Base-by-base conservation (phyloP, 2,329 filamentous ascomycete genomes). In the Ceratocystiopsis minuta region DNA sequence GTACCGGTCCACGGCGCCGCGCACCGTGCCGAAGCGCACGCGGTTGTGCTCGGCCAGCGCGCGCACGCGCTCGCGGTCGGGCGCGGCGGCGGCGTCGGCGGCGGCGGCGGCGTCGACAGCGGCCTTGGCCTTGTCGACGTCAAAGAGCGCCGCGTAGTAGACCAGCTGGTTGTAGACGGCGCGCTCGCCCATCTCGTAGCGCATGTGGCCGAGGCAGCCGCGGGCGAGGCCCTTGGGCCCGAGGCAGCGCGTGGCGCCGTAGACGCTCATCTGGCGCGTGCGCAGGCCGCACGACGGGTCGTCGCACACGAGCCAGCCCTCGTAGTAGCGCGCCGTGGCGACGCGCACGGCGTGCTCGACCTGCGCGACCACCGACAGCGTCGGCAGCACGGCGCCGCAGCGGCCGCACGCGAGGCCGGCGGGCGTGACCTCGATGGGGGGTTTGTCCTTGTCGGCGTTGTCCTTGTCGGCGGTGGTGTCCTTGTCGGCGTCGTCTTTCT, bases 161-260 rank as follows among this genome's bases (percentile, higher is more conserved):
- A 96, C 63, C 35, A 98, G 67, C 61, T 98, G 90, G 58, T 93
- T 96, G 63, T 95, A 96, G 45, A 96, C 70, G 53, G 80, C 79
- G 61, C 90, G 88, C 63, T 96, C 90, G 1, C 72, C 69, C 54
- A 83, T 80, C 61, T 92, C 86, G 57, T 87, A 95, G 17, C 72
- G 66, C 87, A 98, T 96, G 39, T 75, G 75, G 16, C 90, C 90
- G 4, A 78, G 64, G 57, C 90, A 98, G 43, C 85, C 87, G 43
- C 78, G 72, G 0, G 81, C 88, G 3, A 90, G 76, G 2, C 87
- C 86, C 50, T 78, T 79, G 15, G 88, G 84, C 0, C 90, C 90
- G 6, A 96, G 67, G 57, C 90, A 98, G 39, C 86, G 76, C 24
- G 24, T 28, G 46, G 80, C 77, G 37, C 90, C 90, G 57, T 93